Evolutionary conservation across 371 early-diverging fungal species (phyloP).

Genomic region (Conidiobolus incongruus): DNA sequence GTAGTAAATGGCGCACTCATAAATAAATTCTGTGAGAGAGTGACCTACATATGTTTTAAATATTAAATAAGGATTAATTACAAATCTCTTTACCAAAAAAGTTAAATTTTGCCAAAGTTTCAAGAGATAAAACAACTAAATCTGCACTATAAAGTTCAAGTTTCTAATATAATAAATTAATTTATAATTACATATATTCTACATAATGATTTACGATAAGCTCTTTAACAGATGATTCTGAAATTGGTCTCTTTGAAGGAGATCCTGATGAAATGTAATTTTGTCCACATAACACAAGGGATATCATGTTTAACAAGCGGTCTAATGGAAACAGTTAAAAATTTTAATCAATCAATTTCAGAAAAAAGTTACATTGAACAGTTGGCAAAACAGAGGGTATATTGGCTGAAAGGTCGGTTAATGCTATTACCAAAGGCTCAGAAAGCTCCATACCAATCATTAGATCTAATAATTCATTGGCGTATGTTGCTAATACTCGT

Average conservation of each 20-base stretch:
- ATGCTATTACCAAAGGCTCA: slow-evolving; percentile 54
- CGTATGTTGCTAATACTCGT: slow-evolving; percentile 63
- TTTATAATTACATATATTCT: too few species aligned
- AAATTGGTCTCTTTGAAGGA: slow-evolving; percentile 13
- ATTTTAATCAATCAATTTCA: too few species aligned
- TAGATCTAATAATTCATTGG: slow-evolving; percentile 70
- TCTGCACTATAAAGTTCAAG: too few species aligned
- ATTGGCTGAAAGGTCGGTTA: slow-evolving; percentile 54
- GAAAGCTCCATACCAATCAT: slow-evolving; percentile 80
- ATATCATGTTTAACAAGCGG: slow-evolving; percentile 70
- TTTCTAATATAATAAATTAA: too few species aligned
- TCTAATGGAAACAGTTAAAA: slow-evolving; percentile 25
- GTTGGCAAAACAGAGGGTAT: slow-evolving; percentile 60
- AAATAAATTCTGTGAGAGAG: slow-evolving; percentile 74
- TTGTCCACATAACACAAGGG: slow-evolving; percentile 62
- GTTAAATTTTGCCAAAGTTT: too few species aligned
- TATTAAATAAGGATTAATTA: too few species aligned
- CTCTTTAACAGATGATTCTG: not conserved
- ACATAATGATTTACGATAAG: not conserved
- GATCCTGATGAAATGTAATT: slow-evolving; percentile 68
- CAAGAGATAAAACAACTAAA: too few species aligned
- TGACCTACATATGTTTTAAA: slow-evolving; percentile 20
- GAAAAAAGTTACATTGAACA: slow-evolving; percentile 62
- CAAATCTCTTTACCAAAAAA: too few species aligned
- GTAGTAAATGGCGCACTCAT: slow-evolving; percentile 65